Evolutionary conservation across 1,284 basidiomycete species (phyloP).

Genomic region (Ustilago sp.): DNA sequence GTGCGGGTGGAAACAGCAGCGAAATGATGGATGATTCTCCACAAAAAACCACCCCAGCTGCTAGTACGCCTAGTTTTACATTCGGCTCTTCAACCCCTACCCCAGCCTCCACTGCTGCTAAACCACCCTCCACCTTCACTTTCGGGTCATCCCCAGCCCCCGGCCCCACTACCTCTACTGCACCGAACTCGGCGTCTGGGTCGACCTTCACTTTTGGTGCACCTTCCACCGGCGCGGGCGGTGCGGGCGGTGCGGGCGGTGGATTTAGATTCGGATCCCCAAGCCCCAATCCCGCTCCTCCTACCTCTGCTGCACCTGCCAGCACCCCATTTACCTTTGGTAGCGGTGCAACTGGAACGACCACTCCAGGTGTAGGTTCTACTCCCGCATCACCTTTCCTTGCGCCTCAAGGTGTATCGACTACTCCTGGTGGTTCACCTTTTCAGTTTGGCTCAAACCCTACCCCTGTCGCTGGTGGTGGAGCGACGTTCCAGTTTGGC

Average conservation of each 20-base stretch:
- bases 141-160: constrained; percentile 18
- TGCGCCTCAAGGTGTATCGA: constrained; percentile 20
- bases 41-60: constrained; percentile 1
- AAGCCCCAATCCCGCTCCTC: constrained; percentile 26
- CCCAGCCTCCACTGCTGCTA: not conserved
- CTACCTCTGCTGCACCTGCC: constrained; percentile 12
- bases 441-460: constrained; percentile 23
- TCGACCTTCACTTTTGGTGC: constrained; percentile 33
- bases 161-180: constrained; percentile 3
- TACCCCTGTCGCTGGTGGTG: not conserved
- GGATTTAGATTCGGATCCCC: constrained; percentile 43
- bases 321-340: constrained; percentile 33
- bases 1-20: not conserved
- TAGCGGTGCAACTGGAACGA: constrained; percentile 5
- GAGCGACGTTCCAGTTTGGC: constrained; percentile 29
- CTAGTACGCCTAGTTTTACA: constrained; percentile 18
- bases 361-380: constrained; percentile 25
- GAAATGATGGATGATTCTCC: constrained; percentile 57
- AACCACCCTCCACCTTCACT: constrained; percentile 19
- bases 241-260: not conserved
- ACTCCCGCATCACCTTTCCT: constrained; percentile 35
- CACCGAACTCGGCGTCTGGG: too few relatives aligned
- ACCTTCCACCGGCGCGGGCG: not conserved
- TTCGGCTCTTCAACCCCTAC: constrained; percentile 34
- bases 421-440: constrained; percentile 26